These are phyloP conservation scores for Juncus inflexus DNA, from an alignment of 176 grass and related monocot genomes.

Conservation along the genomic window DNA sequence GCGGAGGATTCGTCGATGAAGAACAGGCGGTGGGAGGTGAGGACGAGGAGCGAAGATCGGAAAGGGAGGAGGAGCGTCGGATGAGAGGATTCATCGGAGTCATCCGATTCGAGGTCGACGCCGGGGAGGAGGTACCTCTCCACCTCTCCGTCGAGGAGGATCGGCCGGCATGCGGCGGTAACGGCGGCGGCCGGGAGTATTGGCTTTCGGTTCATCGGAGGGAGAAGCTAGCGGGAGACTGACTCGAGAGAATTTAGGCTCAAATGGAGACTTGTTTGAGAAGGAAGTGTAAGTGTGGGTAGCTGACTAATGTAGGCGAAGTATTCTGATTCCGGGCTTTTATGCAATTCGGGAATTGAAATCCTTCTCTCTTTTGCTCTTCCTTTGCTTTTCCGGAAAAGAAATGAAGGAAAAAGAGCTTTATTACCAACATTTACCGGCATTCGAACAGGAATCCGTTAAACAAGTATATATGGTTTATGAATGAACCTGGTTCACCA, in stretches of 20 bases:
- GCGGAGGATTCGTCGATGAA: constrained; percentile 74
- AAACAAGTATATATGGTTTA: no score
- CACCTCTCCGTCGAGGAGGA: constrained; percentile 61
- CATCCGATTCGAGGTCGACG: constrained; percentile 70
- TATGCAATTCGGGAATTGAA: no score
- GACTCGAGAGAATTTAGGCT: neutral
- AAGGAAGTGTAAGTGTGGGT: no score
- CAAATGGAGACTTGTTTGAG: neutral
- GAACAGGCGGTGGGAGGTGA: constrained; percentile 85
- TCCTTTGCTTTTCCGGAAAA: no score
- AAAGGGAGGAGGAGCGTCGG: constrained; percentile 44
- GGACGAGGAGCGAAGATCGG: constrained; percentile 61
- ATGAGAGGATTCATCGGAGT: constrained; percentile 54
- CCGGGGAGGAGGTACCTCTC: constrained; percentile 70
- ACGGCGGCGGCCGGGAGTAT: constrained; percentile 54
- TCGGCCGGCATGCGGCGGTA: constrained; percentile 68
- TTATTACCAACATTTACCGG: no score
- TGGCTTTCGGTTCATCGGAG: constrained; percentile 26
- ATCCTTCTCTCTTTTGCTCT: no score
- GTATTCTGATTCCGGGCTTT: no score
- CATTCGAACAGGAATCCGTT: no score
- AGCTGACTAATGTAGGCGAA: no score
- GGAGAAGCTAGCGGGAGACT: constrained; percentile 25
- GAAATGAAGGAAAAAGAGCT: no score
- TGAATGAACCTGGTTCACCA: no score